Evolutionary conservation across 225 moss, liverwort and hornwort genomes (phyloP), one percentile per base, ranked within the genome.

Genomic region (Pseudoscleropodium purum): DNA sequence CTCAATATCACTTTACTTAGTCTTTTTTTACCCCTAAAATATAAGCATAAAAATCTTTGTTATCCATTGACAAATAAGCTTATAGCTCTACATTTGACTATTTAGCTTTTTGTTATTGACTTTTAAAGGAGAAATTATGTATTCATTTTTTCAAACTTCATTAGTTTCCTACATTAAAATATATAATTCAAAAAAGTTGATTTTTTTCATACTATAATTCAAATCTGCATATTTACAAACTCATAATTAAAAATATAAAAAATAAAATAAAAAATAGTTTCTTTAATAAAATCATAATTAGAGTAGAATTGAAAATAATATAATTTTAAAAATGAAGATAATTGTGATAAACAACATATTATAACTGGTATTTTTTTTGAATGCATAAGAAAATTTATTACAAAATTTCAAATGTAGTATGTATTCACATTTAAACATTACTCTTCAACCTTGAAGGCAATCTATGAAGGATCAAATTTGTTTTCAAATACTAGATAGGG

Each of bases 151-250:
- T 77, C 17, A 77, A 77, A 52, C 23, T 36, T 52, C 23, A 34
- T 51, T 14, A 8, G 3, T 14, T 36, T 34, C 5, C 23, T 36
- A 14, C 0, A 36, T 36, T 36, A 14, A 19, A 76, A 23, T 34
- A 33, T 33, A 13, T 33, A 36, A 36, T 36, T 36, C 24, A 36
- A 54, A 54, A 34, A 36, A 54, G 8, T 23, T 36, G 2, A 24
- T 34, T 51, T 77, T 11, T 54, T 54, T 5, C 1, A 54, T 5
- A 36, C 3, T 24, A 24, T 21, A 34, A 33, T 21, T 7, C 0
- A 23, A 0, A 0, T 51, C 3, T 21, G 1, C 7, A 33, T 51
- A 7, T 51, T 21, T 5, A 34, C 5, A 13, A 33, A 76, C 0
- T 52, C 2, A 34, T 23, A 34, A 14, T 34, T 13, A 34, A 51